phyloP scores from a whole-genome alignment of 2,329 filamentous ascomycete species.

The Fusarium hostae region DNA sequence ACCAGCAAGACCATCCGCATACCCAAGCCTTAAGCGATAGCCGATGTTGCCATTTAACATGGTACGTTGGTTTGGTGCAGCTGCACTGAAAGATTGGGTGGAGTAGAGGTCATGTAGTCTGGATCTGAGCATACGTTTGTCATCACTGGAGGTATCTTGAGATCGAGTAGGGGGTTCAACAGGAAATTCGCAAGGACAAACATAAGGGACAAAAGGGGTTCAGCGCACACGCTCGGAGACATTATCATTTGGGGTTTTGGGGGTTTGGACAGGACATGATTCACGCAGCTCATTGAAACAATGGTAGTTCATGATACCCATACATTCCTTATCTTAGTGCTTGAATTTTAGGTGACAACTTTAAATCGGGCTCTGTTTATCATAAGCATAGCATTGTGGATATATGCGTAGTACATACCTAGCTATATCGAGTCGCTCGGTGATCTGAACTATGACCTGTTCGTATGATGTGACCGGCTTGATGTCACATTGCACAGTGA shows the following conservation, averaged over 20 bases:
- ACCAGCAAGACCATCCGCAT: constrained; percentile 94
- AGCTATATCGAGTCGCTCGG: neutral
- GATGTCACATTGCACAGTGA: neutral
- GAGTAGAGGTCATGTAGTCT: constrained; percentile 1
- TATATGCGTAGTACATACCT: neutral
- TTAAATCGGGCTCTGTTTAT: neutral
- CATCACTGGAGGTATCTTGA: neutral
- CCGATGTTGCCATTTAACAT: constrained; percentile 28
- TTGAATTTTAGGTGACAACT: neutral
- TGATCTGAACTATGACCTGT: neutral
- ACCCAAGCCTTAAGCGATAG: constrained; percentile 75
- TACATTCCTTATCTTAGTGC: constrained; percentile 24
- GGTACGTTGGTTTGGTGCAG: constrained; percentile 10
- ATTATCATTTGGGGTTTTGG: constrained; percentile 21
- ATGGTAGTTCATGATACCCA: constrained; percentile 46
- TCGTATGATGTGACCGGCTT: neutral
- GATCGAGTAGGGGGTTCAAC: neutral
- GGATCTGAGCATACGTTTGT: neutral
- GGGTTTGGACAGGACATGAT: constrained; percentile 39
- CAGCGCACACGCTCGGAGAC: neutral
- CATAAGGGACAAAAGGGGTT: constrained; percentile 4
- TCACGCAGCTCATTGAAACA: constrained; percentile 42
- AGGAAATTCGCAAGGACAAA: constrained; percentile 3
- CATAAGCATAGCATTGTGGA: neutral
- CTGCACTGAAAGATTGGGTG: neutral